Base-by-base conservation (phyloP, 352 stramenopile species). In the Phytophthora lateralis region DNA sequence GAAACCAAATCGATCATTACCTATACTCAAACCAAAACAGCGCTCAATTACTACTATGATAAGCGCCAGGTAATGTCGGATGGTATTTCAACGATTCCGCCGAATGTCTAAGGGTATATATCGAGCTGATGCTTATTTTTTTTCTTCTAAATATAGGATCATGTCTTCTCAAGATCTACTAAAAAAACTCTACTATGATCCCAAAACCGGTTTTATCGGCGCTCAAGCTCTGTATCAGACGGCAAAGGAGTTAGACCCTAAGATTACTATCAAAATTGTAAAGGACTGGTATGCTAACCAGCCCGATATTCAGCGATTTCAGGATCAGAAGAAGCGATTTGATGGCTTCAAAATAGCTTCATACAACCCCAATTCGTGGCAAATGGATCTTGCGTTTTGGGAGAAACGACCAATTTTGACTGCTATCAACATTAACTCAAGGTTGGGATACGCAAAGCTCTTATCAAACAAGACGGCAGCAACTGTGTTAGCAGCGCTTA, bases 251-350 rank as follows among this genome's bases (percentile, higher is more conserved):
- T 47, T 55, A 39, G 49, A 61, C 45, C 20, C 45, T 17, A 38
- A 41, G n/a, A 60, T 69, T 37, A 64, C 43, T 15, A 29, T 64
- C 6, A 73, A 73, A 54, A 45, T 45, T n/a, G 58, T 73, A 26
- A 67, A 56, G 48, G 56, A 73, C 29, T 66, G 63, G 48, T 60
- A 62, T 46, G 15, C 37, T 39, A 43, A 30, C 3, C 55, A 71
- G 32, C 11, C 17, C 6, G 41, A 60, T 44, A 61, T 71, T 62
- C 55, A 71, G 49, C 41, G 50, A 50, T 61, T 63, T 15, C 30
- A 37, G 12, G 30, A 37, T 12, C 30, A 30, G 26, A 30, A 30
- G 26, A 30, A 30, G 26, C 26, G 26, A 30, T 30, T 30, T 30
- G 26, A 30, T 30, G 26, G 26, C 26, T 30, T 30, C 26, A 30